phyloP scores from a whole-genome alignment of 495 filamentous ascomycete species.

The Cetradonia linearis region DNA sequence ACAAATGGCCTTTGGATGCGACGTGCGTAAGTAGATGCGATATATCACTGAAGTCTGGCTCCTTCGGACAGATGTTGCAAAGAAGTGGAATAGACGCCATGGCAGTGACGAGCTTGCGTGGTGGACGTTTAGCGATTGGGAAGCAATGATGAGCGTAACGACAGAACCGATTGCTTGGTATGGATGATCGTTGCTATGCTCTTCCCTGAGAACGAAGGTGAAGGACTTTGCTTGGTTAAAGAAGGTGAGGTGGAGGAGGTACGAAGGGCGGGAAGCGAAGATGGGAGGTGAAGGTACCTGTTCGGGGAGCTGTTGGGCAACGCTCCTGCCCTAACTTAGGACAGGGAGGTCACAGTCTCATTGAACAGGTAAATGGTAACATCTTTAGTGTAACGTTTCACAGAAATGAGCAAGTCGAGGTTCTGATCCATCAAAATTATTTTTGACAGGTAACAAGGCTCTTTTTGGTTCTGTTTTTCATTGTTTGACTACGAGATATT shows the following conservation, averaged over 20 bases:
- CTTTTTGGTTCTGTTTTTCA: not conserved
- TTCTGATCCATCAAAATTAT: not conserved
- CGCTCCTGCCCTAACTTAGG: not conserved
- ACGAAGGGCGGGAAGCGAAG: not conserved
- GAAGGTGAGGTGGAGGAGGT: constrained; percentile 3
- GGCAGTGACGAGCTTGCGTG: constrained; percentile 21
- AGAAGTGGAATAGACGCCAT: constrained; percentile 52
- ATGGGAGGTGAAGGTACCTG: not conserved
- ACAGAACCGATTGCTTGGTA: constrained; percentile 11
- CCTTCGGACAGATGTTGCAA: constrained; percentile 72
- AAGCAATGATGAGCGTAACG: constrained; percentile 28
- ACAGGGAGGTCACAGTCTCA: constrained; percentile 3
- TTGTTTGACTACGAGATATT: not conserved
- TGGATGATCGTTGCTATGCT: not conserved
- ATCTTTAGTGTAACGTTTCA: not conserved
- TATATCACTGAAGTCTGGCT: constrained; percentile 70
- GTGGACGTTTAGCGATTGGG: constrained; percentile 14
- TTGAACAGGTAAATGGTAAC: not conserved
- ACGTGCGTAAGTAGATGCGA: constrained; percentile 86
- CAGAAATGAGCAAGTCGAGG: not conserved
- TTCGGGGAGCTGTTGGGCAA: not conserved
- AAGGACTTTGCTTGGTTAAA: not conserved
- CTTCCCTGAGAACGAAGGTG: not conserved
- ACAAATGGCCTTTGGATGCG: constrained; percentile 72
- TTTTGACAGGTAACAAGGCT: no score